A percentile compares a stretch with the other conserved stretches of the same genome.
Conservation (phyloP, 768 basidiomycete species). For the Psilocybe cyanescens region DNA sequence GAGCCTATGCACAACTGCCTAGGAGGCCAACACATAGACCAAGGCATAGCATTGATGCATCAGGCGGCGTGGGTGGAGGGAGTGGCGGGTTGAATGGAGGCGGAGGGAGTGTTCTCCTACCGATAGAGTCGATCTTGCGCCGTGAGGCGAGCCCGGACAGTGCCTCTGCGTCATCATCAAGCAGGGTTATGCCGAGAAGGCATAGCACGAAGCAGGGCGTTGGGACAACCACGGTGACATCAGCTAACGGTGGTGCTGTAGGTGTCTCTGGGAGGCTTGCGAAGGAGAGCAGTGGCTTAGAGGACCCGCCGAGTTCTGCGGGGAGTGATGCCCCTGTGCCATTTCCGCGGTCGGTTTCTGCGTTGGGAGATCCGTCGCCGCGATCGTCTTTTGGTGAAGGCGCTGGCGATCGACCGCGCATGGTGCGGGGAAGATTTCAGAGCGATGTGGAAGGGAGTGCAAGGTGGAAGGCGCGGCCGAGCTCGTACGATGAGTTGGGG, state of each 20-base stretch:
- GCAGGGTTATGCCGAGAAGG: conserved; percentile 58
- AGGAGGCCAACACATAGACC: conserved; percentile 66
- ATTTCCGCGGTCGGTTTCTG: conserved; percentile 66
- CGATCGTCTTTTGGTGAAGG: conserved; percentile 42
- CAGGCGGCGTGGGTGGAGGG: conserved; percentile 12
- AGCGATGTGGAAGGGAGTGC: conserved; percentile 68
- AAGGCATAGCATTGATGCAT: conserved; percentile 64
- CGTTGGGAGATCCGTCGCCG: conserved; percentile 33
- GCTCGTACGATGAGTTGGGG: conserved; percentile 70
- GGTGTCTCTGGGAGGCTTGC: background rate
- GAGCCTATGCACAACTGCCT: background rate
- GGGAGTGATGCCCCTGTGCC: conserved; percentile 49
- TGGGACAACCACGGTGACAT: conserved; percentile 17
- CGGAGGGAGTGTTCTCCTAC: conserved; percentile 32
- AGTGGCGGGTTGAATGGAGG: background rate
- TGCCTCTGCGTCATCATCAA: conserved; percentile 32
- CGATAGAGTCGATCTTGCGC: conserved; percentile 50
- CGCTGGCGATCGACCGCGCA: conserved; percentile 42
- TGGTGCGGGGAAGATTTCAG: conserved; percentile 69
- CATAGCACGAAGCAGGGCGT: conserved; percentile 55
- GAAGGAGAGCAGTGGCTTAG: conserved; percentile 24
- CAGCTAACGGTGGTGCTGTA: background rate
- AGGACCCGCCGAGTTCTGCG: conserved; percentile 33
- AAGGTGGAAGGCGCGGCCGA: conserved; percentile 60
- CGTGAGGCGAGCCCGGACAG: conserved; percentile 67